Base-by-base conservation (phyloP, 148 eudicot species). In the Dianthus caryophyllus region DNA sequence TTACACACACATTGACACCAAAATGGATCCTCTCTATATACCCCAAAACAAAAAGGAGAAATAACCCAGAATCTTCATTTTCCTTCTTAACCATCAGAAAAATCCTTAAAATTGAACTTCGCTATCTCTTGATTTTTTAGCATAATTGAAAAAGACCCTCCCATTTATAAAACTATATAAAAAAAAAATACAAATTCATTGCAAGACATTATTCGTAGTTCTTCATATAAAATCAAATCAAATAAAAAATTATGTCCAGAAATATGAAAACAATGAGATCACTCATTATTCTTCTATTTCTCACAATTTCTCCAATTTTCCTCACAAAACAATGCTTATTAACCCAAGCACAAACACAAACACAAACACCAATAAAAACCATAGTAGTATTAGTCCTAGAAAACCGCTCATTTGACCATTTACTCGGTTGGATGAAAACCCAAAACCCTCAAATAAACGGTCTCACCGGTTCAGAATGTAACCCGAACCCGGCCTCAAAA, bases 371-470 rank as follows among this genome's bases (percentile, higher is more conserved):
- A 76, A 94, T 94, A 31, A 90, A 90, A 68, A 90, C 81, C 44
- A 70, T 94, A 4, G 96, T 94, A 1, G 90, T 94, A 17, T 41
- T 94, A 61, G 97, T 94, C 27, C 64, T 94, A 58, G 97, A 94
- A 64, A 94, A 94, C 80, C 71, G 98, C 68, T 94, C 98, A 61
- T 94, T 94, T 49, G 98, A 94, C 38, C 98, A 94, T 78, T 76
- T 94, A 71, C 69, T 94, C 22, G 98, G 98, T 8, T 94, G 98
- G 98, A 94, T 94, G 98, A 90, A 93, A 67, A 76, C 68, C 21
- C 76, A 86, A 41, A 90, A 90, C 79, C 90, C 96, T 12, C 29
- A 48, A 17, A 83, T 94, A 69, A 53, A 94, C 69, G 98, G 98
- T 2, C 92, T 94, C 25, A 83, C 88, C 0, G 98, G 98, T 1